These are phyloP conservation scores for Paracamarosporium sp. DNA, from an alignment of 2,329 filamentous ascomycete genomes.

Conservation along the genomic window DNA sequence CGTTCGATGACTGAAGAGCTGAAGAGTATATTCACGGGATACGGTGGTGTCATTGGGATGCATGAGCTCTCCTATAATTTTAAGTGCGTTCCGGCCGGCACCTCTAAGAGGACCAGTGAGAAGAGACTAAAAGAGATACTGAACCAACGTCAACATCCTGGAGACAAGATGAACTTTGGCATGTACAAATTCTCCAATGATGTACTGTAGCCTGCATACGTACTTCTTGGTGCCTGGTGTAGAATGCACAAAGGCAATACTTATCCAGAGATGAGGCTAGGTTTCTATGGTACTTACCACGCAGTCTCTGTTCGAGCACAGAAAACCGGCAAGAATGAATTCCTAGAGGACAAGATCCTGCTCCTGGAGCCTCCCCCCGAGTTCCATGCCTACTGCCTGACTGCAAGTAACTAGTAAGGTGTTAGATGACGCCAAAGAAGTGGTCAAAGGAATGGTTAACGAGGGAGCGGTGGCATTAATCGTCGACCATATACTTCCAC, in stretches of 20 bases:
- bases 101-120: background rate
- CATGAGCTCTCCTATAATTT: conserved; percentile 12
- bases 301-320: conserved; percentile 32
- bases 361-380: conserved; percentile 37
- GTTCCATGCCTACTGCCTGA: conserved; percentile 29
- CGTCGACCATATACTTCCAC: background rate
- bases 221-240: conserved; percentile 27
- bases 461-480: background rate
- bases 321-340: conserved; percentile 38
- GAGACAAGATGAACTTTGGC: conserved; percentile 21
- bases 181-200: conserved; percentile 19
- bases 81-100: conserved; percentile 4
- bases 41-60: conserved; percentile 16
- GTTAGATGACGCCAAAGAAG: conserved; percentile 13
- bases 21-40: conserved; percentile 6
- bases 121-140: background rate
- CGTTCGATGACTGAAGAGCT: conserved; percentile 21
- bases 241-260: conserved; percentile 23
- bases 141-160: background rate
- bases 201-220: conserved; percentile 5
- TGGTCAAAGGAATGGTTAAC: conserved; percentile 15
- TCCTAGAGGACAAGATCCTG: conserved; percentile 44
- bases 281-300: conserved; percentile 38
- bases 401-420: conserved; percentile 15
- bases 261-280: conserved; percentile 33